A percentile compares a stretch with the other conserved stretches of the same genome.
These are phyloP conservation scores for Phaeosphaeriaceae sp. DNA, from an alignment of 2,329 filamentous ascomycete species.

Conservation along the genomic window DNA sequence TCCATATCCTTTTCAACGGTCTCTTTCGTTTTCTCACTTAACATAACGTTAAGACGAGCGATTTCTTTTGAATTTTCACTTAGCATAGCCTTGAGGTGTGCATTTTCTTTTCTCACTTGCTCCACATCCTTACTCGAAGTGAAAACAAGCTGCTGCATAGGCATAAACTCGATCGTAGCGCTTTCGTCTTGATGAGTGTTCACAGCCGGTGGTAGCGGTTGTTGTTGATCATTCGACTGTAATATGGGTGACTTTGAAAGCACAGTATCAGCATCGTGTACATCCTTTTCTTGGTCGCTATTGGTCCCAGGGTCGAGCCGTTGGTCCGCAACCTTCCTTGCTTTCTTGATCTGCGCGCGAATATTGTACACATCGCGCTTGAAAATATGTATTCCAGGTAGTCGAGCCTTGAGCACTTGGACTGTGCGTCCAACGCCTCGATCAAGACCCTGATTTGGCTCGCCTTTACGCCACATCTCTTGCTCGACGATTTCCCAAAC, in stretches of 20 bases:
- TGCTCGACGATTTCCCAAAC: constrained; percentile 46
- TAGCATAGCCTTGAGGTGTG: constrained; percentile 26
- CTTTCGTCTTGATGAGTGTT: constrained; percentile 12
- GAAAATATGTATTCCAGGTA: constrained; percentile 44
- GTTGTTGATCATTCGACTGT: constrained; percentile 4
- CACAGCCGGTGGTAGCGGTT: neutral
- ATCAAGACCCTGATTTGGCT: constrained; percentile 34
- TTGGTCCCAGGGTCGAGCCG: constrained; percentile 30
- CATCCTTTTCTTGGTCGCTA: constrained; percentile 16
- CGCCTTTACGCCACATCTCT: constrained; percentile 40
- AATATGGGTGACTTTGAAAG: neutral
- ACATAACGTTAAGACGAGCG: constrained; percentile 23
- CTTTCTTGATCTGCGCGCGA: constrained; percentile 41
- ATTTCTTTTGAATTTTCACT: constrained; percentile 29
- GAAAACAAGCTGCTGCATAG: neutral
- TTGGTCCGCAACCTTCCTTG: constrained; percentile 37
- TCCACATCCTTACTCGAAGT: constrained; percentile 21
- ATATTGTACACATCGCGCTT: constrained; percentile 48
- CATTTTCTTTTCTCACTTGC: constrained; percentile 29
- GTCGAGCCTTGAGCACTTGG: constrained; percentile 33
- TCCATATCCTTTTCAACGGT: constrained; percentile 33
- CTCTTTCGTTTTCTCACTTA: constrained; percentile 30
- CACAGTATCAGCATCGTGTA: neutral
- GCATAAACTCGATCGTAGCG: constrained; percentile 20
- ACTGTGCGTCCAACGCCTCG: constrained; percentile 42